Conservation (phyloP, 495 filamentous ascomycete species). For the Polyplosphaeria fusca region DNA sequence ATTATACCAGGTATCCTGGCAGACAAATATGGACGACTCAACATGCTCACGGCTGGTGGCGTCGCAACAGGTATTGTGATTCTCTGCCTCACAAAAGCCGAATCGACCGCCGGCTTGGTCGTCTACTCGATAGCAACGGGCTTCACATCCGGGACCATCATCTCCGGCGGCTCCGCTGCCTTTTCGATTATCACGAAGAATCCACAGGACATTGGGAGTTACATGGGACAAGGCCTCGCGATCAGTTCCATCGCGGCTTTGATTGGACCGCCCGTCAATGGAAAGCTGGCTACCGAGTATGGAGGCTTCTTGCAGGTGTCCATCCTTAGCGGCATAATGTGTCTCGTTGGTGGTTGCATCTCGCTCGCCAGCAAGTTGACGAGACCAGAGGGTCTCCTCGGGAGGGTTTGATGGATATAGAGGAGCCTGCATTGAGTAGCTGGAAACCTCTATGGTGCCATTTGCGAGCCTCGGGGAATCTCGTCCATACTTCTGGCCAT, state of each 20-base stretch:
- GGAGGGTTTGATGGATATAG: conserved; percentile 31
- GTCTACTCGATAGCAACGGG: conserved; percentile 40
- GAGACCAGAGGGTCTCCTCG: conserved; percentile 38
- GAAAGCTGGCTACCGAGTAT: conserved; percentile 47
- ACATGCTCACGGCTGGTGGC: conserved; percentile 41
- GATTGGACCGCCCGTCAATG: conserved; percentile 55
- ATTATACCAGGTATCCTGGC: conserved; percentile 55
- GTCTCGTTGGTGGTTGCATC: conserved; percentile 28
- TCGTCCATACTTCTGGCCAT: no score
- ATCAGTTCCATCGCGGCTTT: conserved; percentile 45
- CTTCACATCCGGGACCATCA: conserved; percentile 48
- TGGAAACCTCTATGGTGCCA: no score
- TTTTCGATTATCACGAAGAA: conserved; percentile 42
- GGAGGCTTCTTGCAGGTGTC: conserved; percentile 43
- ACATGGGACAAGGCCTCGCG: conserved; percentile 54
- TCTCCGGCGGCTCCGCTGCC: conserved; percentile 46
- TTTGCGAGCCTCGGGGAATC: no score
- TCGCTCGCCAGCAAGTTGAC: conserved; percentile 35
- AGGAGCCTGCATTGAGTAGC: no score
- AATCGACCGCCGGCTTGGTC: conserved; percentile 44
- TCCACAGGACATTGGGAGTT: conserved; percentile 51
- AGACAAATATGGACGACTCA: conserved; percentile 54
- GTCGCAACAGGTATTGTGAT: conserved; percentile 44
- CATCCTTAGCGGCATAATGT: conserved; percentile 50
- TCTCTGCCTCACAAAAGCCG: conserved; percentile 44